phyloP scores from a whole-genome alignment of 305 asterid species.

The Fraxinus dipetala region DNA sequence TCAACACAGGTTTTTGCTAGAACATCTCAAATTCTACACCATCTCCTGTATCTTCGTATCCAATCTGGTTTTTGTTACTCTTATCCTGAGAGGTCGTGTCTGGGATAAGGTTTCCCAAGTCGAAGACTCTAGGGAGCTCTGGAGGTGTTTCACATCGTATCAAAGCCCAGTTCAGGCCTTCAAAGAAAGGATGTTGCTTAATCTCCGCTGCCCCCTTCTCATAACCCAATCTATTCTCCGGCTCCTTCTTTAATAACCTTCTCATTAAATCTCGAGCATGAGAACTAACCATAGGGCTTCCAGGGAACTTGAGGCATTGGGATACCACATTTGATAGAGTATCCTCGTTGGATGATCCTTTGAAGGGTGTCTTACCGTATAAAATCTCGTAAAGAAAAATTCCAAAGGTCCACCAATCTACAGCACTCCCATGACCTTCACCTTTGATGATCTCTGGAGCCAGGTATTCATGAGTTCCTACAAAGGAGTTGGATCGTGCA shows the following conservation, averaged over 20 bases:
- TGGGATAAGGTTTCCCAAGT: slow-evolving; percentile 36
- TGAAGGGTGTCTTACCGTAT: slow-evolving; percentile 80
- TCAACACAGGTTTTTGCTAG: slow-evolving; percentile 34
- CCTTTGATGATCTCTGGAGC: slow-evolving; percentile 94
- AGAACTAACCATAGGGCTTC: slow-evolving; percentile 54
- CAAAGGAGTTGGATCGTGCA: slow-evolving; percentile 87
- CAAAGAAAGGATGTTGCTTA: slow-evolving; percentile 78
- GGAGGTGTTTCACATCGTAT: slow-evolving; percentile 81
- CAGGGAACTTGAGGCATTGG: slow-evolving; percentile 63
- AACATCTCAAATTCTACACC: slow-evolving; percentile 73
- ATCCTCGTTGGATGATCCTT: slow-evolving; percentile 62
- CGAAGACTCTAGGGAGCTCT: slow-evolving; percentile 52
- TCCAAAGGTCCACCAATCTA: slow-evolving; percentile 97
- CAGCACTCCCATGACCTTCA: slow-evolving; percentile 90
- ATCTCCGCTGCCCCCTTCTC: slow-evolving; percentile 79
- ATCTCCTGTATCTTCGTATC: slow-evolving; percentile 39
- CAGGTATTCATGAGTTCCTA: slow-evolving; percentile 87
- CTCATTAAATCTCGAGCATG: slow-evolving; percentile 70
- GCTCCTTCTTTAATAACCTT: slow-evolving; percentile 69
- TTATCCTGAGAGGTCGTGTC: slow-evolving; percentile 29
- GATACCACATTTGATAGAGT: slow-evolving; percentile 70
- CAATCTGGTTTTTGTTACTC: slow-evolving; percentile 32
- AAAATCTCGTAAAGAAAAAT: slow-evolving; percentile 73
- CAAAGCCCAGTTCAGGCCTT: slow-evolving; percentile 85
- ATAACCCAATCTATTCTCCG: slow-evolving; percentile 67